Evolutionary conservation across 495 filamentous ascomycete species (phyloP).

Genomic region (Neurospora tetrasperma): DNA sequence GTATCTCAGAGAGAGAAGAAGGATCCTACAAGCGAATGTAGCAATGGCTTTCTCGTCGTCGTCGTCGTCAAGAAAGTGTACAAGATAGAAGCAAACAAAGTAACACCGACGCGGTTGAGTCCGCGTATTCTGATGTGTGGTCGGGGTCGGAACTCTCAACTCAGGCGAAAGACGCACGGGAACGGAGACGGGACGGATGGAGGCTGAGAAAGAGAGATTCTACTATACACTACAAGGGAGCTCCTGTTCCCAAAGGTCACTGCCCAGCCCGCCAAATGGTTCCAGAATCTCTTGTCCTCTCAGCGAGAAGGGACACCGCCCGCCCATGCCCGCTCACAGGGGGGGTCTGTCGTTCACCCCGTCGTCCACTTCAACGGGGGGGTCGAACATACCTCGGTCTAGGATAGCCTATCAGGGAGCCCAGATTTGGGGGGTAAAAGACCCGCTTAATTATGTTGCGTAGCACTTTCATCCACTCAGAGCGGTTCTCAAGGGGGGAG

Average conservation of each 20-base stretch:
- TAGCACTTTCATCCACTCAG: neutral
- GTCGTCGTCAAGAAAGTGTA: neutral
- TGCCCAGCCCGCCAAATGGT: neutral
- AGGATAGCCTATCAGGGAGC: slow-evolving; percentile 1
- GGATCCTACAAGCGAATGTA: neutral
- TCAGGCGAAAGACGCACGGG: neutral
- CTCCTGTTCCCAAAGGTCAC: neutral
- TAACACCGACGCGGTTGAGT: neutral
- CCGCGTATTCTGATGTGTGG: neutral
- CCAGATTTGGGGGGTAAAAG: neutral
- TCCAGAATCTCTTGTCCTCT: neutral
- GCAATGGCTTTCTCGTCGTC: neutral
- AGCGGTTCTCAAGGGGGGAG: neutral
- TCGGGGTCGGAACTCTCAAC: neutral
- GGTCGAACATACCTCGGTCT: neutral
- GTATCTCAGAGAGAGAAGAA: neutral
- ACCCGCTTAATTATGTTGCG: slow-evolving; percentile 2
- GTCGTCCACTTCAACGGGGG: neutral
- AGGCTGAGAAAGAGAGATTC: neutral
- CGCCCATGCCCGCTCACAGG: neutral
- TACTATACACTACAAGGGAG: neutral
- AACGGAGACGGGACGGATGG: neutral
- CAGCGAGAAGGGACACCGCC: neutral
- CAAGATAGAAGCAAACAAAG: neutral
- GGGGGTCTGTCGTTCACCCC: neutral